phyloP scores from a whole-genome alignment of 1,139 yeast species.

The Taiozyma sp. region DNA sequence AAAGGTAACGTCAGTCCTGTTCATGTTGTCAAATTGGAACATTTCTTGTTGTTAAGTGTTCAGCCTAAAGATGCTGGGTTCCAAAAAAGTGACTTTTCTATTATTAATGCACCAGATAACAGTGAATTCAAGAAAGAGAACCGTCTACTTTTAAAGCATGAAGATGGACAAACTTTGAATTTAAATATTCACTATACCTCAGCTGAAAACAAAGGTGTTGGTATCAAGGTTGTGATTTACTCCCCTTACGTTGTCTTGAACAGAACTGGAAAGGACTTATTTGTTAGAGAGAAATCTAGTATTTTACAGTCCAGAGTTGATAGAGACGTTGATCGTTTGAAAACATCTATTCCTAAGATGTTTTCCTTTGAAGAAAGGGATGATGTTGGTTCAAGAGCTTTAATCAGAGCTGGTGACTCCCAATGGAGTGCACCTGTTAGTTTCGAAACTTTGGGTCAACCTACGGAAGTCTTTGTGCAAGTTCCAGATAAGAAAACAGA shows the following conservation, averaged over 20 bases:
- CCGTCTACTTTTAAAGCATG: constrained; percentile 42
- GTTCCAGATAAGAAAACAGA: constrained; percentile 58
- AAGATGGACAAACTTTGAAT: constrained; percentile 64
- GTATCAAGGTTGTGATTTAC: constrained; percentile 63
- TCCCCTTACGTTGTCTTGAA: constrained; percentile 84
- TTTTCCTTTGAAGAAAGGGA: constrained; percentile 71
- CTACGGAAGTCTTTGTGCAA: constrained; percentile 60
- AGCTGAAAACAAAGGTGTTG: constrained; percentile 41
- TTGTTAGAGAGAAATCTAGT: constrained; percentile 55
- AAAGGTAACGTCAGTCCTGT: constrained; percentile 68
- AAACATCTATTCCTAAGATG: constrained; percentile 59
- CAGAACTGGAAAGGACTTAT: constrained; percentile 67
- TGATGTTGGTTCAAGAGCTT: constrained; percentile 64
- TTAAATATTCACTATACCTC: constrained; percentile 61
- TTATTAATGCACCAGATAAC: constrained; percentile 57
- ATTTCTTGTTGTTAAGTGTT: constrained; percentile 66
- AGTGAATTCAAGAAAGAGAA: constrained; percentile 57
- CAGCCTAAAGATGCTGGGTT: constrained; percentile 65
- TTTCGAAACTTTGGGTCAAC: constrained; percentile 88
- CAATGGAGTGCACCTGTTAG: constrained; percentile 75
- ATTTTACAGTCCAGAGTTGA: constrained; percentile 34
- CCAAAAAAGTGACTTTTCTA: constrained; percentile 73
- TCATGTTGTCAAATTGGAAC: constrained; percentile 76
- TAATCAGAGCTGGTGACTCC: constrained; percentile 66
- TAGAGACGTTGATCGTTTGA: constrained; percentile 26